Evolutionary conservation across 768 basidiomycete genomes (phyloP).

Genomic region (Leccinum truebloodii): DNA sequence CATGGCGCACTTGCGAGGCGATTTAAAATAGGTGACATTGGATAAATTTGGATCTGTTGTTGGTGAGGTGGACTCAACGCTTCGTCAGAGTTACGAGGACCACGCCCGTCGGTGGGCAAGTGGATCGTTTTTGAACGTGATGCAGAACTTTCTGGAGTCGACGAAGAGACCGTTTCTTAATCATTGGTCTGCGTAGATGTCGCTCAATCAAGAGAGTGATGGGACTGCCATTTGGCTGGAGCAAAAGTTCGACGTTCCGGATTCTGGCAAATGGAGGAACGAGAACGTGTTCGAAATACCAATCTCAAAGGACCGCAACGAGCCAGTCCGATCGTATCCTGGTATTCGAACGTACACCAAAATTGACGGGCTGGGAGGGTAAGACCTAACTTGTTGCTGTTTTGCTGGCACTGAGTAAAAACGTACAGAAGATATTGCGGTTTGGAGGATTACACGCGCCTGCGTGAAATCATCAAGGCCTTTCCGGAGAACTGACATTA

Average conservation of each 20-base stretch:
- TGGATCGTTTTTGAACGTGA: slow-evolving; percentile 59
- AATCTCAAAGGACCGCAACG: slow-evolving; percentile 13
- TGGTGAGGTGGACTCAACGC: slow-evolving; percentile 2
- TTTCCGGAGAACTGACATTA: slow-evolving; percentile 62
- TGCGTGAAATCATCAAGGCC: slow-evolving; percentile 62
- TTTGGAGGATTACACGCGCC: slow-evolving; percentile 69
- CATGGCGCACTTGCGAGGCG: slow-evolving; percentile 63
- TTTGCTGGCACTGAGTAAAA: slow-evolving; percentile 2
- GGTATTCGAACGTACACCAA: slow-evolving; percentile 80
- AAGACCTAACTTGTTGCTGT: slow-evolving; percentile 11
- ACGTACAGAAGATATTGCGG: slow-evolving; percentile 61
- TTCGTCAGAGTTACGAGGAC: slow-evolving; percentile 65
- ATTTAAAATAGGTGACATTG: slow-evolving; percentile 59
- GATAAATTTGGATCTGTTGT: background rate
- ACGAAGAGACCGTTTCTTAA: slow-evolving; percentile 30
- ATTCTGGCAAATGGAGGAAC: slow-evolving; percentile 61
- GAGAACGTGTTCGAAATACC: slow-evolving; percentile 66
- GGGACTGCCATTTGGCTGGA: slow-evolving; percentile 81
- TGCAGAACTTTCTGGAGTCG: slow-evolving; percentile 40
- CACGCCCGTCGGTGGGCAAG: slow-evolving; percentile 73
- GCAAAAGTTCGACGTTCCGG: slow-evolving; percentile 69
- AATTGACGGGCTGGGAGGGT: slow-evolving; percentile 67
- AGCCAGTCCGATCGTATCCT: slow-evolving; percentile 41
- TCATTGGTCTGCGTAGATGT: slow-evolving; percentile 70
- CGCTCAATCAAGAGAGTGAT: slow-evolving; percentile 69